phyloP scores from a whole-genome alignment of 1,284 basidiomycete genomes.

The Cutaneotrichosporon sp. region DNA sequence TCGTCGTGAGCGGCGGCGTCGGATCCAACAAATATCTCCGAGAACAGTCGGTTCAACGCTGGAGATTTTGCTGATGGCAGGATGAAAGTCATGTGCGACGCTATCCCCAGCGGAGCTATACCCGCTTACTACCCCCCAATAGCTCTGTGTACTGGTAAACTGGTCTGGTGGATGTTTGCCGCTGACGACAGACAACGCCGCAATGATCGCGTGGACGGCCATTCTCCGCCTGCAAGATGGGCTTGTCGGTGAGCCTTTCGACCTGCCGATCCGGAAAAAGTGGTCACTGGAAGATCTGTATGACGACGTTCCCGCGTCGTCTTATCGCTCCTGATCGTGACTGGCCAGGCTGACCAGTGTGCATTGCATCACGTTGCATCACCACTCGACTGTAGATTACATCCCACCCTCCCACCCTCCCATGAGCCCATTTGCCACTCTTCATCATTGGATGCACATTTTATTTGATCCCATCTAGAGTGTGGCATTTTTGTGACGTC shows the following conservation, averaged over 20 bases:
- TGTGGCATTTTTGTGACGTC: not conserved
- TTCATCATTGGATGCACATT: not conserved
- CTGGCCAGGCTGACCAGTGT: too few species aligned
- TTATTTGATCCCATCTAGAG: slow-evolving; percentile 7
- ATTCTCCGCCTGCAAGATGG: slow-evolving; percentile 71
- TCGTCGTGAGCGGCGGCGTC: slow-evolving; percentile 87
- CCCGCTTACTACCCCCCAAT: slow-evolving; percentile 65
- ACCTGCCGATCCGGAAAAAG: slow-evolving; percentile 47
- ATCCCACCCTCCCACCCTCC: not conserved
- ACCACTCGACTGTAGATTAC: not conserved
- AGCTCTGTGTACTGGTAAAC: slow-evolving; percentile 72
- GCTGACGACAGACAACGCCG: slow-evolving; percentile 73
- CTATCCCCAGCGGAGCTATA: slow-evolving; percentile 3
- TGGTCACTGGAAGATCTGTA: slow-evolving; percentile 58
- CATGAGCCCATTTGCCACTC: not conserved
- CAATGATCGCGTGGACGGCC: slow-evolving; percentile 89
- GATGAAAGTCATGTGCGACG: slow-evolving; percentile 29
- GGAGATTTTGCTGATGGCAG: slow-evolving; percentile 16
- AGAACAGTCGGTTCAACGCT: slow-evolving; percentile 56
- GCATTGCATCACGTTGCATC: not conserved
- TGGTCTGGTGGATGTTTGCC: not conserved
- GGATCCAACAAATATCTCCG: slow-evolving; percentile 76
- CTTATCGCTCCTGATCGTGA: slow-evolving; percentile 4
- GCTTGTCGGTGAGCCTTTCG: slow-evolving; percentile 58
- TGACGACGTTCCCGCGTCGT: slow-evolving; percentile 48